phyloP scores from a whole-genome alignment of 768 basidiomycete species.

The Postia placenta region DNA sequence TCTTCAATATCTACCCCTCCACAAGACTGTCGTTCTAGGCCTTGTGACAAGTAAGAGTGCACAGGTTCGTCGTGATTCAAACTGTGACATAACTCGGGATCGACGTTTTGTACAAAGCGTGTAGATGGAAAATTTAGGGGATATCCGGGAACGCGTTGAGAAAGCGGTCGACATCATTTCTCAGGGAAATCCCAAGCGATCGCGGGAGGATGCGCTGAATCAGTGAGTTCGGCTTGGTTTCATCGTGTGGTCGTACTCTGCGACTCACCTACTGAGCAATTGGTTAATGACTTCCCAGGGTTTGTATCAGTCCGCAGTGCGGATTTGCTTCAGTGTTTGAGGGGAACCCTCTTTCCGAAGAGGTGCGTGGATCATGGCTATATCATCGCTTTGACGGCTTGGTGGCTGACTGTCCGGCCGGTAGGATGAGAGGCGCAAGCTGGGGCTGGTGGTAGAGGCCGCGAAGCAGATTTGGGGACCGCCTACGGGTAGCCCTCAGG shows the following conservation, averaged over 20 bases:
- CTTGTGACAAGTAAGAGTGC: conserved; percentile 32
- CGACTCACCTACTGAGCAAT: not conserved
- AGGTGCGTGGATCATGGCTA: conserved; percentile 11
- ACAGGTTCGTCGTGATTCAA: no score
- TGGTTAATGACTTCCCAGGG: conserved; percentile 16
- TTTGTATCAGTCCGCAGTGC: conserved; percentile 43
- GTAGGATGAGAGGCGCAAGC: conserved; percentile 32
- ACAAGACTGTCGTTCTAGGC: conserved; percentile 37
- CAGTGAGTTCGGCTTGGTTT: conserved; percentile 21
- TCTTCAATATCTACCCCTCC: conserved; percentile 41
- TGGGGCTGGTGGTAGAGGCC: conserved; percentile 30
- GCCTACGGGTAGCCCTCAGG: no score
- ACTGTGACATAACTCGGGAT: no score
- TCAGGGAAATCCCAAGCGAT: conserved; percentile 24
- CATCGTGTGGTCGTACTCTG: no score
- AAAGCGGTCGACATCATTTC: conserved; percentile 37
- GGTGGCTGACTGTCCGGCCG: not conserved
- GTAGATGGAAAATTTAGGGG: conserved; percentile 35
- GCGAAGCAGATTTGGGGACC: conserved; percentile 30
- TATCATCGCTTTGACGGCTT: not conserved
- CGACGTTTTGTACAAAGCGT: not conserved
- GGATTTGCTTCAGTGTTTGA: conserved; percentile 43
- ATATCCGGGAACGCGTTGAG: conserved; percentile 32
- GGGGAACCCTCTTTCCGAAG: conserved; percentile 33
- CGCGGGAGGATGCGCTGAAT: conserved; percentile 33